These are phyloP conservation scores for Trichoderma virens DNA, from an alignment of 495 filamentous ascomycete species.

Conservation along the genomic window DNA sequence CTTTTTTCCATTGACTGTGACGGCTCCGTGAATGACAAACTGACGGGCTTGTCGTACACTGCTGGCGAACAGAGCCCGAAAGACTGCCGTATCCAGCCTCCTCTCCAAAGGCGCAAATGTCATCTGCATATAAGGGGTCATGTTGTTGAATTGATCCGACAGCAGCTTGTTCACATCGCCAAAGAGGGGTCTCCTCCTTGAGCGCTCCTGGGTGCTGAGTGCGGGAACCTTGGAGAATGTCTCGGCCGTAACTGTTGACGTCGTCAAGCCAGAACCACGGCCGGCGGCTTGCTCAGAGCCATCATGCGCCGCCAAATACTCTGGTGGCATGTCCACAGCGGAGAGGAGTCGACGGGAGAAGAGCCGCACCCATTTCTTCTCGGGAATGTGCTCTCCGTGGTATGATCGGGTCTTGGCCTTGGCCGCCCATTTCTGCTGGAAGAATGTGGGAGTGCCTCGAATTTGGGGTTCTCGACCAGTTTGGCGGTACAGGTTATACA, in stretches of 20 bases:
- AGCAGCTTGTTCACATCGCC: background rate
- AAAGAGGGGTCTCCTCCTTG: background rate
- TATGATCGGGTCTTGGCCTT: slow-evolving; percentile 78
- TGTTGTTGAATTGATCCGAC: slow-evolving; percentile 7
- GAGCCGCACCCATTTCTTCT: slow-evolving; percentile 86
- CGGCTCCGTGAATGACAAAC: slow-evolving; percentile 84
- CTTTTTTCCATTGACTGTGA: slow-evolving; percentile 94
- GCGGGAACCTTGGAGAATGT: background rate
- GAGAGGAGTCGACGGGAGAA: slow-evolving; percentile 64
- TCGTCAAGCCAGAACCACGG: slow-evolving; percentile 59
- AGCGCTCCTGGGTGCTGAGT: background rate
- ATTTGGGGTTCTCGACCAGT: slow-evolving; percentile 26
- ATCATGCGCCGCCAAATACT: slow-evolving; percentile 66
- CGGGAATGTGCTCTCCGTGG: slow-evolving; percentile 88
- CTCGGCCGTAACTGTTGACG: background rate
- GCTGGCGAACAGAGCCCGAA: slow-evolving; percentile 86
- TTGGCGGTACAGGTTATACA: slow-evolving; percentile 71
- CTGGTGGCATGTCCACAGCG: slow-evolving; percentile 72
- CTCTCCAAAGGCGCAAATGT: slow-evolving; percentile 84
- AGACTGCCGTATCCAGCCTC: slow-evolving; percentile 84
- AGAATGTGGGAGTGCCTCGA: slow-evolving; percentile 54
- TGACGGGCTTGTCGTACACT: slow-evolving; percentile 91
- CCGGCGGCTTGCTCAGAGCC: slow-evolving; percentile 75
- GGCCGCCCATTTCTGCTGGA: slow-evolving; percentile 95
- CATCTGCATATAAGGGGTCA: slow-evolving; percentile 86